A percentile compares a stretch with the other conserved stretches of the same genome.
Evolutionary conservation across 108 stramenopile genomes (phyloP).

Genomic region (Pseudonitzschia multiseries): DNA sequence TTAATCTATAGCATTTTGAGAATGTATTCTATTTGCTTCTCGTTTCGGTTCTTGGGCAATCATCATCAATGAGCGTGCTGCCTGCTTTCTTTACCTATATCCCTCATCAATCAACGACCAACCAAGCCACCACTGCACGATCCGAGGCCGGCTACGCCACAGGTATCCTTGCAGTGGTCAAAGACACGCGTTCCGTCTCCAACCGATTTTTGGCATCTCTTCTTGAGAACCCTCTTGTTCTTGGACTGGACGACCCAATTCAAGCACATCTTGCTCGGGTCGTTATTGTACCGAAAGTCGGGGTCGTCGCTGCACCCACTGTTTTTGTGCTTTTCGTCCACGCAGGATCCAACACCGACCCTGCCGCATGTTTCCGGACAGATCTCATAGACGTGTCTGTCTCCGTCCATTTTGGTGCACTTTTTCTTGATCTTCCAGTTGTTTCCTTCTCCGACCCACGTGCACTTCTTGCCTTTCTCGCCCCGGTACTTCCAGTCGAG

Average conservation of each 20-base stretch:
- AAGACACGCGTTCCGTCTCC: neutral
- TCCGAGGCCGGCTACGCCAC: neutral
- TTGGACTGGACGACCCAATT: neutral
- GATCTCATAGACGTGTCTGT: neutral
- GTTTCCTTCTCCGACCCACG: neutral
- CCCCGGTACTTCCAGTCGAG: neutral
- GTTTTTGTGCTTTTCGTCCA: neutral
- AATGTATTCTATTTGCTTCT: too few relatives aligned
- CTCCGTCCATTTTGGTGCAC: neutral
- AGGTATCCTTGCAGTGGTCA: neutral
- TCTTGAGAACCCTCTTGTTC: neutral
- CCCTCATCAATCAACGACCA: too few relatives aligned
- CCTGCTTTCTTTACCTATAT: too few relatives aligned
- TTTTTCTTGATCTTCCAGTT: neutral
- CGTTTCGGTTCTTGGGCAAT: too few relatives aligned
- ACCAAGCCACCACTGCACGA: neutral
- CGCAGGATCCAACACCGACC: neutral
- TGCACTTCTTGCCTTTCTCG: neutral
- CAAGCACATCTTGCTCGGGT: neutral
- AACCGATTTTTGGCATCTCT: neutral
- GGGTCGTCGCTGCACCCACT: neutral
- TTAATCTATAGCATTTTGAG: too few relatives aligned
- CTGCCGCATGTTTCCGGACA: neutral
- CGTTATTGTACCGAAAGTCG: neutral
- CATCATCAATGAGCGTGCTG: too few relatives aligned